These are phyloP conservation scores for Tilletiaria anomala DNA, from an alignment of 1,284 basidiomycete species.

Conservation along the genomic window DNA sequence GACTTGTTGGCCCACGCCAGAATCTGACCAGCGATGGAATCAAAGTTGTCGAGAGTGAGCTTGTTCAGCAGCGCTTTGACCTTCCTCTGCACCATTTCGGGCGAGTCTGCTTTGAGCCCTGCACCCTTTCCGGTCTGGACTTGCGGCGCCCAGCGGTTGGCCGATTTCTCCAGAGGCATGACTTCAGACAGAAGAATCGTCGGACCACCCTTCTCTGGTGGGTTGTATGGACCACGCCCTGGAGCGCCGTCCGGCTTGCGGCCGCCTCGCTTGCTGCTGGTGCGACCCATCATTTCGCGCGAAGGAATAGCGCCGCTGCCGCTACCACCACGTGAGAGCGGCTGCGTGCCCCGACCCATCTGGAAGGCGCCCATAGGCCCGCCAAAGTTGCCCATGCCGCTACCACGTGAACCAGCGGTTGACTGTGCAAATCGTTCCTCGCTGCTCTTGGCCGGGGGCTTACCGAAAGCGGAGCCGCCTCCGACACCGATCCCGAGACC, in stretches of 20 bases:
- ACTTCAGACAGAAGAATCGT: conserved; percentile 47
- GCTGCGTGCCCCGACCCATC: conserved; percentile 29
- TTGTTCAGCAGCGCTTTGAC: conserved; percentile 90
- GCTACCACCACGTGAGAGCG: conserved; percentile 33
- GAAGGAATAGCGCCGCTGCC: conserved; percentile 33
- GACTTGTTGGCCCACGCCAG: conserved; percentile 89
- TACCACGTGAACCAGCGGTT: conserved; percentile 3
- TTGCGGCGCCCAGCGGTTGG: conserved; percentile 62
- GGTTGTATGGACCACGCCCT: conserved; percentile 26
- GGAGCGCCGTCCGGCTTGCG: conserved; percentile 3
- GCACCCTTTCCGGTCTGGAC: conserved; percentile 10
- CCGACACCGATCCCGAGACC: conserved; percentile 27
- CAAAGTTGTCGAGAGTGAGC: conserved; percentile 91
- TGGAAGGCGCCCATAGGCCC: conserved; percentile 33
- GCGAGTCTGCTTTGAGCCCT: conserved; percentile 53
- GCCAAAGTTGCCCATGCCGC: conserved; percentile 25
- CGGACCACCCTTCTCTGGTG: conserved; percentile 39
- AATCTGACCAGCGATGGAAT: conserved; percentile 82
- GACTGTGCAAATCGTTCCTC: conserved; percentile 37
- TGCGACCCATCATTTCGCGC: conserved; percentile 37
- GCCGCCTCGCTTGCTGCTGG: conserved; percentile 33
- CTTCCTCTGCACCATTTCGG: conserved; percentile 76
- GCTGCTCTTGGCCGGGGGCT: conserved; percentile 33
- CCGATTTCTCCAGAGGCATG: conserved; percentile 58
- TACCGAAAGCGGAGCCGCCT: conserved; percentile 19